Evolutionary conservation across 495 filamentous ascomycete species (phyloP).

Genomic region (Ramalina intermedia): DNA sequence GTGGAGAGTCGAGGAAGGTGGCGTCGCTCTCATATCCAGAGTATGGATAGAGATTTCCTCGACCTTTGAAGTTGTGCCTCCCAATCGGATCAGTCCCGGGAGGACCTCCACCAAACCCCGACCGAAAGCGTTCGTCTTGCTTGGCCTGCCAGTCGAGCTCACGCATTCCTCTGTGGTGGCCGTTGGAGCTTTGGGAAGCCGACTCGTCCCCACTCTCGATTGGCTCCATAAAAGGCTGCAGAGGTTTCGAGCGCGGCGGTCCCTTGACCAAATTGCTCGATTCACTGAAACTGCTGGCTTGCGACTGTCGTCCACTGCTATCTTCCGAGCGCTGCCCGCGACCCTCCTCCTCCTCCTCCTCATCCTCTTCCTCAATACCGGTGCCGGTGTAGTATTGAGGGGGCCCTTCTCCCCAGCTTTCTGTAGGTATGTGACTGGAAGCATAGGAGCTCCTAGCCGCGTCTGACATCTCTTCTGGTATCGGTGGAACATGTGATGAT

Average conservation of each 20-base stretch:
- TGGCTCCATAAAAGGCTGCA: constrained; percentile 55
- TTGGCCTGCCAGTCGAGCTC: constrained; percentile 19
- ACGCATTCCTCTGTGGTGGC: constrained; percentile 10
- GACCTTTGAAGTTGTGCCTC: constrained; percentile 15
- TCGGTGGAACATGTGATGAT: constrained; percentile 69
- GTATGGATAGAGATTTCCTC: constrained; percentile 10
- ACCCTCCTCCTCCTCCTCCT: constrained; percentile 18
- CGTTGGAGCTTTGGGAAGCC: constrained; percentile 5
- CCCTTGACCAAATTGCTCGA: constrained; percentile 54
- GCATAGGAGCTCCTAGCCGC: constrained; percentile 54
- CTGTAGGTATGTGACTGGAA: constrained; percentile 68
- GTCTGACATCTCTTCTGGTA: constrained; percentile 63
- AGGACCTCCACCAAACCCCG: constrained; percentile 7
- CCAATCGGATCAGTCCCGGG: constrained; percentile 15
- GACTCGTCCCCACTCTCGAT: constrained; percentile 31
- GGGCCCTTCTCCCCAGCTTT: constrained; percentile 46
- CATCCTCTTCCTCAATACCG: constrained; percentile 28
- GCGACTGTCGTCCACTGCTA: constrained; percentile 15
- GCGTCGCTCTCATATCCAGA: constrained; percentile 14
- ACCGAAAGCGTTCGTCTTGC: constrained; percentile 11
- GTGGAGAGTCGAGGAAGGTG: constrained; percentile 11
- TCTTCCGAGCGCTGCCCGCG: background rate
- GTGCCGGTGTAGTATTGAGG: constrained; percentile 32
- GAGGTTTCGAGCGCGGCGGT: constrained; percentile 62
- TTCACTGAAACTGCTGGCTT: constrained; percentile 41